Evolutionary conservation across 176 grass and related monocot species (phyloP), one percentile per base, ranked within the genome.

Genomic region (Eremochloa ophiuroides): DNA sequence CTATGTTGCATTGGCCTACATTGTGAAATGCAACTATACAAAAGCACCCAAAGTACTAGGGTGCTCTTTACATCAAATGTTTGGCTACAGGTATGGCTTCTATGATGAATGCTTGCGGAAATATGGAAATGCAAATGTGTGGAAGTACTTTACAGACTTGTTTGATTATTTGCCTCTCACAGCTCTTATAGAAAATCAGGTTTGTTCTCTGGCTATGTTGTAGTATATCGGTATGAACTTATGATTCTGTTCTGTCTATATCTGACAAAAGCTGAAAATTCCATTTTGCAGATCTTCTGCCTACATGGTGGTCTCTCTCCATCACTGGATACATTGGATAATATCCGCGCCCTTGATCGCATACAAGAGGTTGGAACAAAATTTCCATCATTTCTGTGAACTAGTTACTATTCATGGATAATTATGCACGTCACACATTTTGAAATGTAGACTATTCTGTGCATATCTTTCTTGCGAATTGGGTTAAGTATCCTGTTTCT

Each of bases 91-190:
- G 85, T 99, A 99, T 87, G 96, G 96, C 29, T 99, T 99, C 82
- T 99, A 99, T 83, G 96, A 99, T 14, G 96, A 99, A 85, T 99
- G 96, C 79, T 88, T 99, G 69, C 80, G 96, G 88, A 99, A 99
- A 55, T 99, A 99, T 66, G 97, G 97, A 62, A 99, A 99, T 88
- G 97, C 97, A 86, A 96, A 99, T 78, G 97, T 99, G 27, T 99
- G 97, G 97, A 99, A 99, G 80, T 92, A 90, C 77, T 99, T 96
- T 70, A 99, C 97, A 10, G 97, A 99, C 61, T 88, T 99, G 65
- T 99, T 99, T 90, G 97, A 99, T 87, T 99, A 99, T 88, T 84
- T 99, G 60, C 96, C 96, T 59, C 96, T 99, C 76, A 99, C 96
- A 88, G 96, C 96, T 90, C 90, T 99, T 80, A 91, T 99, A 84